Conservation (phyloP, 148 eudicot genomes). For the Rhododendron ovatum region DNA sequence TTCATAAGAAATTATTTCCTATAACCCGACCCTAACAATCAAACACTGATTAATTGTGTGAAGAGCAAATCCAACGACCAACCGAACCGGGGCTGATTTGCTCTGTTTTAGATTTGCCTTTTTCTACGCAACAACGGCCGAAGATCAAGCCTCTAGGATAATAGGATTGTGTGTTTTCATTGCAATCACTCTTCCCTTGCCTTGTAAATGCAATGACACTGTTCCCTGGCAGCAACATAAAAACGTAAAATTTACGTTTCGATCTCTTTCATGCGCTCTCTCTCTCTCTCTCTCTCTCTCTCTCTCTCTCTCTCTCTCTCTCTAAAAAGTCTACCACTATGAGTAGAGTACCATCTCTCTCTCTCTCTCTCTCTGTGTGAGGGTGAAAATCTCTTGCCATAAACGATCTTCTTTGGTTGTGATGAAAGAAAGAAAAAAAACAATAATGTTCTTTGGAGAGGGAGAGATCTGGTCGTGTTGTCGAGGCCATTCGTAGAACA, state of each 20-base stretch:
- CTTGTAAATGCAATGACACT: not conserved
- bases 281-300: too few species aligned
- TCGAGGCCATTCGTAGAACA: not conserved
- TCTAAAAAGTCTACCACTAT: not conserved
- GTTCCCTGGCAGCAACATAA: not conserved
- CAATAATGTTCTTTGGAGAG: not conserved
- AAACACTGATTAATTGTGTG: too few species aligned
- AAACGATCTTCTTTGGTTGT: not conserved
- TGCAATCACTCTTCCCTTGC: not conserved
- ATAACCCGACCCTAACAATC: too few species aligned
- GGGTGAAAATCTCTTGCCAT: not conserved
- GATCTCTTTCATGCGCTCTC: not conserved
- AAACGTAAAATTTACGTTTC: not conserved
- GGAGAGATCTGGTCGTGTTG: not conserved
- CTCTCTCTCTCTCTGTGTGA: not conserved
- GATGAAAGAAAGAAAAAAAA: not conserved
- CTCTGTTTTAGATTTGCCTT: not conserved
- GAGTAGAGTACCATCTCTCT: not conserved
- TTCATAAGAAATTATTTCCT: too few species aligned
- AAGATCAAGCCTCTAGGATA: not conserved
- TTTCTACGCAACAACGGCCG: not conserved
- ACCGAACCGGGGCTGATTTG: not conserved
- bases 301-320: too few species aligned
- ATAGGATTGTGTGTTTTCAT: not conserved
- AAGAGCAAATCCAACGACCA: too few species aligned